Evolutionary conservation across 2,329 filamentous ascomycete species (phyloP), one percentile per base, ranked within the genome.

Genomic region (Scytalidium lignicola): DNA sequence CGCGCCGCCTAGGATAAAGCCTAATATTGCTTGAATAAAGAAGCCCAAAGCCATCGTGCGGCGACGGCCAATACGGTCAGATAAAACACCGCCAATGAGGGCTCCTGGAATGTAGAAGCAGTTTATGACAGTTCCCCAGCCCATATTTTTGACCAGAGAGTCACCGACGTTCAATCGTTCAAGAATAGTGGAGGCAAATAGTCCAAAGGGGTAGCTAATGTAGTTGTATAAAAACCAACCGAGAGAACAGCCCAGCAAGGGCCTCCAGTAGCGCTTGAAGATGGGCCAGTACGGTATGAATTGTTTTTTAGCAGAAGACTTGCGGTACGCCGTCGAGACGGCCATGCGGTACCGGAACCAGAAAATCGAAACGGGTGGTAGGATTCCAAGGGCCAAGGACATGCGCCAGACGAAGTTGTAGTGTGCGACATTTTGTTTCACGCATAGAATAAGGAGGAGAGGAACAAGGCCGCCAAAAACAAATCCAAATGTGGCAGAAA

Each of bases 141-240:
- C 74, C 12, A 76, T 52, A 37, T 65, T 70, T 58, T 72, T 67
- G 7, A 69, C 63, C 2, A 74, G 61, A 19, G 65, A 70, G 26
- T 71, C 64, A 13, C 65, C 61, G 0, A 69, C 56, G 22, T 72
- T 71, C 37, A 71, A 62, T 20, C 69, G 64, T 3, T 63, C 61
- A 42, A 77, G 70, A 49, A 79, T 79, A 19, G 75, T 77, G 1
- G 73, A 74, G 49, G 71, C 73, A 59, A 80, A 79, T 37, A 80
- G 71, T 8, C 75, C 76, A 52, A 79, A 79, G 0, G 77, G 76
- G 46, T 76, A 74, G 0, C 72, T 72, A 43, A 79, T 72, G 60
- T 73, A 81, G 58, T 81, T 75, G 59, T 80, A 72, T 40, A 72
- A 59, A 58, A 79, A 79, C 75, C 76, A 79, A 9, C 72, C 69